Base-by-base conservation (phyloP, 345 rosid species). In the Geranium brycei region DNA sequence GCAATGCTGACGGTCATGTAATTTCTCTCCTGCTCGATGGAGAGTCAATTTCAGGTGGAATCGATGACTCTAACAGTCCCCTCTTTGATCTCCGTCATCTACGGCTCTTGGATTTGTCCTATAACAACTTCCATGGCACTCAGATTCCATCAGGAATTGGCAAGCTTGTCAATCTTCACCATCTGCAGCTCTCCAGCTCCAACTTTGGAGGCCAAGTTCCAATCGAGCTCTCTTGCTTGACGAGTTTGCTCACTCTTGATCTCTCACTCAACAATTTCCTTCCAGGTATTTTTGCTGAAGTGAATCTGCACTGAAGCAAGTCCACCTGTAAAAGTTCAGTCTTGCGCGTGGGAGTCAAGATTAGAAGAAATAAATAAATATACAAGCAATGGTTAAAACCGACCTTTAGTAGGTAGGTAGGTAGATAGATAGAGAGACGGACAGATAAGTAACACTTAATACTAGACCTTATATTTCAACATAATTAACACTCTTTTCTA, bases 41-140 rank as follows among this genome's bases (percentile, higher is more conserved):
- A 1, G 76, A 83, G 58, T 59, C n/a, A 1, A 76, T 79, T 64
- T 62, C 57, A 0, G 76, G 79, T 4, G 82, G 77, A 61, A 16
- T 81, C 47, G 70, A 79, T 16, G 62, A 58, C n/a, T 35, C 41
- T 35, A 35, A 35, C 41, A 35, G 41, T 35, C 41, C 41, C 41
- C 71, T 85, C 16, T 81, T 81, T 64, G 4, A 17, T 60, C 77
- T 85, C 51, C 70, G 23, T 19, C 58, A 69, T 75, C 83, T 83
- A 0, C 68, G 51, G 71, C 57, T 56, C 5, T 78, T 85, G 35
- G 73, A 83, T 67, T 61, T 85, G 72, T 71, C 80, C n/a, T 55
- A 40, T 41, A 85, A 81, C 70, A 57, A 11, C 8, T 70, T 83
- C 72, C 64, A 6, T 16, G 64, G 62, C 28, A 0, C 31, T 72